phyloP scores from a whole-genome alignment of 1,284 basidiomycete species.

The Sanghuangporus baumii region DNA sequence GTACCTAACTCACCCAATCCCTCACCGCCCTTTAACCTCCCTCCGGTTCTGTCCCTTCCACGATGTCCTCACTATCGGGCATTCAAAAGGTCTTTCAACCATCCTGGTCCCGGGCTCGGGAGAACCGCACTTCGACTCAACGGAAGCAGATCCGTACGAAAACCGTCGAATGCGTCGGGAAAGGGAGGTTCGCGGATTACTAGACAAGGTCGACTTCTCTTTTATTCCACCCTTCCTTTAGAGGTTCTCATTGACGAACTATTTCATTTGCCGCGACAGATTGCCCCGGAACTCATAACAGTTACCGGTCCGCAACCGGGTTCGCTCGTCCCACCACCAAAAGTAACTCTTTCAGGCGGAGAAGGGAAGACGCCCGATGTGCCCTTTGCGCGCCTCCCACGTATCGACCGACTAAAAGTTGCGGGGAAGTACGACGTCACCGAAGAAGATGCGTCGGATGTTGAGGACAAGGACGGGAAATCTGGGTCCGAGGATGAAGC shows the following conservation, averaged over 20 bases:
- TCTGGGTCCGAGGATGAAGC: slow-evolving; percentile 34
- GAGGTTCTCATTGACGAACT: background rate
- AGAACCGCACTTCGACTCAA: slow-evolving; percentile 92
- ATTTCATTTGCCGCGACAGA: slow-evolving; percentile 35
- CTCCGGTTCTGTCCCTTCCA: slow-evolving; percentile 88
- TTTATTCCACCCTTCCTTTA: background rate
- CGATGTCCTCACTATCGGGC: slow-evolving; percentile 81
- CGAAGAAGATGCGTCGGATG: slow-evolving; percentile 34
- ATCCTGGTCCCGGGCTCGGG: slow-evolving; percentile 90
- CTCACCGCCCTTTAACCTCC: slow-evolving; percentile 61
- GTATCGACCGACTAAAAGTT: slow-evolving; percentile 66
- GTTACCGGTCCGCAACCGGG: slow-evolving; percentile 85
- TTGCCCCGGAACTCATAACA: slow-evolving; percentile 91
- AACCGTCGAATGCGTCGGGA: slow-evolving; percentile 78
- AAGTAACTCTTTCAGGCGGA: slow-evolving; percentile 47
- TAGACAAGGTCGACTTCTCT: slow-evolving; percentile 72
- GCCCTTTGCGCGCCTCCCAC: slow-evolving; percentile 66
- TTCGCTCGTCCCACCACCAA: slow-evolving; percentile 57
- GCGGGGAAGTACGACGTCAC: slow-evolving; percentile 71
- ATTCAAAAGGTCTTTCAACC: slow-evolving; percentile 71
- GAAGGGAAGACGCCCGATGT: slow-evolving; percentile 43
- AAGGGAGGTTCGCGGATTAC: slow-evolving; percentile 83
- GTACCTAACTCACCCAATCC: slow-evolving; percentile 81
- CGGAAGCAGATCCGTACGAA: slow-evolving; percentile 94
- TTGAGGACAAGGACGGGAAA: slow-evolving; percentile 22